Evolutionary conservation across 257 asterid genomes (phyloP).

Genomic region (Solanum virginianum): DNA sequence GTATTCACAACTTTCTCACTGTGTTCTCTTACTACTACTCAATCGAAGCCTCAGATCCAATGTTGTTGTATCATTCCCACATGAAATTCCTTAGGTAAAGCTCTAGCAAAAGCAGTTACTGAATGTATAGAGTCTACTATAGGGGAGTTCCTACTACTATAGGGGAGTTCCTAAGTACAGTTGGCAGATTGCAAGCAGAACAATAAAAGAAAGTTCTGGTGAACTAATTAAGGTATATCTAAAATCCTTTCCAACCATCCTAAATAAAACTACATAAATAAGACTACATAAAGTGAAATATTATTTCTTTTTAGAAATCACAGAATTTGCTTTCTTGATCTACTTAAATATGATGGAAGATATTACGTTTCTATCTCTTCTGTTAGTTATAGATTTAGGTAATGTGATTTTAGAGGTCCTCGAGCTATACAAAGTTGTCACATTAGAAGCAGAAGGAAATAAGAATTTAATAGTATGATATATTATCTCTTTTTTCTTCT

Average conservation of each 20-base stretch:
- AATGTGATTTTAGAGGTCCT: not conserved
- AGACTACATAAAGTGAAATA: too few species aligned
- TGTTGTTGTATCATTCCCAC: not conserved
- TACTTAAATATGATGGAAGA: not conserved
- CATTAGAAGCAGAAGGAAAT: too few species aligned
- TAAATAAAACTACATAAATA: too few species aligned
- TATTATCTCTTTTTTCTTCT: too few species aligned
- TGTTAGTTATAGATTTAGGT: not conserved
- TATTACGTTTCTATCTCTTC: not conserved
- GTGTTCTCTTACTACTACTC: not conserved
- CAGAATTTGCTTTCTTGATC: too few species aligned
- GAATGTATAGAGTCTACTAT: conserved; percentile 64
- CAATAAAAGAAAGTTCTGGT: conserved; percentile 67
- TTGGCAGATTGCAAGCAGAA: conserved; percentile 79
- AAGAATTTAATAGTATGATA: too few species aligned
- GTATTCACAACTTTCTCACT: not conserved
- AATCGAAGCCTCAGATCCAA: not conserved
- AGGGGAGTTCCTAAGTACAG: conserved; percentile 63
- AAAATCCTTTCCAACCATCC: too few species aligned
- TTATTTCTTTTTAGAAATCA: too few species aligned
- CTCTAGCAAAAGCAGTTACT: conserved; percentile 31
- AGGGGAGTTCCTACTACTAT: conserved; percentile 60
- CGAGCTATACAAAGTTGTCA: not conserved
- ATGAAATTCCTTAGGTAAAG: not conserved
- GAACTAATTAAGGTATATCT: too few species aligned